These are phyloP conservation scores for Boletus rufocinnamomeus DNA, from an alignment of 768 basidiomycete genomes.

Conservation along the genomic window DNA sequence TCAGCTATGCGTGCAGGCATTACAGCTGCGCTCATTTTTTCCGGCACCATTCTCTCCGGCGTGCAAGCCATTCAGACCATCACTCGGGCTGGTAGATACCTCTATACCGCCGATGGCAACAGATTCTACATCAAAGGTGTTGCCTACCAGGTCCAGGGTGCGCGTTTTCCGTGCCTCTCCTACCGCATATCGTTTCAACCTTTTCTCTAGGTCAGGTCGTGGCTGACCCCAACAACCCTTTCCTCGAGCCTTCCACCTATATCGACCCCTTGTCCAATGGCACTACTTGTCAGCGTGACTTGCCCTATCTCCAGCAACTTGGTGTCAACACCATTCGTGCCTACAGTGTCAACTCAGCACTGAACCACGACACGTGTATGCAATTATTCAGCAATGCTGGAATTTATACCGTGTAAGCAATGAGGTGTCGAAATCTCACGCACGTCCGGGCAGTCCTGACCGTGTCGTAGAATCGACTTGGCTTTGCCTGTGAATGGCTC, in stretches of 20 bases:
- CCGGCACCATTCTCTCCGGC: slow-evolving; percentile 44
- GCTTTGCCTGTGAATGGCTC: slow-evolving; percentile 85
- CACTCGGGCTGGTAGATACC: slow-evolving; percentile 72
- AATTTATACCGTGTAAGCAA: slow-evolving; percentile 84
- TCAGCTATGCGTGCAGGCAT: slow-evolving; percentile 31
- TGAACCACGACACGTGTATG: slow-evolving; percentile 92
- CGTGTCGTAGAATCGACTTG: slow-evolving; percentile 70
- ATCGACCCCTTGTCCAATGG: slow-evolving; percentile 75
- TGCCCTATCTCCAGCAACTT: slow-evolving; percentile 74
- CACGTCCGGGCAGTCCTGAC: slow-evolving; percentile 11
- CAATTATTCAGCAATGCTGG: slow-evolving; percentile 67
- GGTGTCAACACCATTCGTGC: slow-evolving; percentile 81
- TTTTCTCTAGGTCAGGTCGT: slow-evolving; percentile 38
- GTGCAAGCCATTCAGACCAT: slow-evolving; percentile 72
- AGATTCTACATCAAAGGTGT: slow-evolving; percentile 90
- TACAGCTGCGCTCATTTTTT: slow-evolving; percentile 36
- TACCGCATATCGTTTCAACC: neutral
- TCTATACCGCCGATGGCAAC: slow-evolving; percentile 72
- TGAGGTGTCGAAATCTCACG: neutral
- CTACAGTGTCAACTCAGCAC: slow-evolving; percentile 81
- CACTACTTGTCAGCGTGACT: slow-evolving; percentile 71
- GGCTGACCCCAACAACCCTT: slow-evolving; percentile 55
- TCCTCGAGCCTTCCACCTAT: slow-evolving; percentile 72
- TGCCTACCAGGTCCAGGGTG: slow-evolving; percentile 84
- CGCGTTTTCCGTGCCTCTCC: neutral